These are phyloP conservation scores for Kluyveromyces aestuarii DNA, from an alignment of 805 yeast genomes.

Conservation along the genomic window DNA sequence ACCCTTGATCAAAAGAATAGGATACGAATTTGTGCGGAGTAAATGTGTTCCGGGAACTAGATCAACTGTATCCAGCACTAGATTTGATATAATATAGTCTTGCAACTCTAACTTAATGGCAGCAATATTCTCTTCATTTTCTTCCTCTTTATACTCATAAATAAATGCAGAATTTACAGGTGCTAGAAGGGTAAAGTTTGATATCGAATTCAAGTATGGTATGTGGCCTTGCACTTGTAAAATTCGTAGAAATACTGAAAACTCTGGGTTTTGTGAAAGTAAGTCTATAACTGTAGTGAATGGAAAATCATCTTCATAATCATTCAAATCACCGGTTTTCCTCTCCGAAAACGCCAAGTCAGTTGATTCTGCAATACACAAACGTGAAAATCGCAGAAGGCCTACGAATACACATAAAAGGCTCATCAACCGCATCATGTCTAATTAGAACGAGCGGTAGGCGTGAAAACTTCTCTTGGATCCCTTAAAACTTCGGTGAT, in stretches of 20 bases:
- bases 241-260: conserved; percentile 50
- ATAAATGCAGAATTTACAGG: conserved; percentile 74
- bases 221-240: conserved; percentile 56
- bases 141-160: conserved; percentile 3
- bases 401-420: not conserved
- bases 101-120: conserved; percentile 14
- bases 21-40: conserved; percentile 10
- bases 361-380: not conserved
- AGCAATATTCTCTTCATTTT: conserved; percentile 5
- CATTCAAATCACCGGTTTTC: not conserved
- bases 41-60: conserved; percentile 10
- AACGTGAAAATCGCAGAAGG: not conserved
- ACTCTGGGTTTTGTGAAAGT: conserved; percentile 58
- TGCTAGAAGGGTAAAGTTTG: conserved; percentile 66
- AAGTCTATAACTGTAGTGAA: conserved; percentile 53
- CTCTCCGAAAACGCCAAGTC: not conserved
- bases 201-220: conserved; percentile 48
- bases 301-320: conserved; percentile 14
- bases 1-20: conserved; percentile 9
- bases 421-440: not conserved
- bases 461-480: not conserved
- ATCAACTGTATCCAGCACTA: conserved; percentile 26
- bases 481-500: not conserved
- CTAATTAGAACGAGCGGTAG: not conserved
- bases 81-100: conserved; percentile 26